Evolutionary conservation across 805 yeast species (phyloP).

Genomic region (Yarrowia porcina): DNA sequence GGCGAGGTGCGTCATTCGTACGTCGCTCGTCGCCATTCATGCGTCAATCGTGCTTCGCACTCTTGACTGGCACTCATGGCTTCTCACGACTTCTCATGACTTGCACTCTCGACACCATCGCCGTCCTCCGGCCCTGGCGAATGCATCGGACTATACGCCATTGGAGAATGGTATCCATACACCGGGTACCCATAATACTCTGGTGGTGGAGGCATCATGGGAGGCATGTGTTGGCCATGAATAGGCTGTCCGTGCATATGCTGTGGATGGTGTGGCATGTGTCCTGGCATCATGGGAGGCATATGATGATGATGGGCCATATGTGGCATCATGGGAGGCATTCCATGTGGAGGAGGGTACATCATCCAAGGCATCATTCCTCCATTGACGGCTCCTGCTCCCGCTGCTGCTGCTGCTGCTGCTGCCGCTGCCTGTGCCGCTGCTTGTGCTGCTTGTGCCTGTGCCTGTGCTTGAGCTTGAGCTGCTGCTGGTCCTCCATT

Average conservation of each 20-base stretch:
- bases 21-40: no score
- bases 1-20: neutral
- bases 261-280: neutral
- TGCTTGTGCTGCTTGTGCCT: no score
- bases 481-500: neutral
- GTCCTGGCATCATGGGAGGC: neutral
- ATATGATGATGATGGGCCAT: slow-evolving; percentile 2
- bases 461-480: no score
- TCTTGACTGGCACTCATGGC: neutral
- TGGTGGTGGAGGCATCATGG: slow-evolving; percentile 18
- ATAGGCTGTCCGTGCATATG: neutral
- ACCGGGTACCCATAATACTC: slow-evolving; percentile 14
- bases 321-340: slow-evolving; percentile 21
- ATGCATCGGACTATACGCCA: slow-evolving; percentile 13
- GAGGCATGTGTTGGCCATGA: neutral
- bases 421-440: neutral
- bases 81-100: slow-evolving; percentile 3
- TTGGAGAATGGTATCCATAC: slow-evolving; percentile 5
- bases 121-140: slow-evolving; percentile 16
- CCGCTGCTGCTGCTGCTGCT: neutral
- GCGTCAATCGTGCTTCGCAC: neutral
- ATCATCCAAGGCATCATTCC: slow-evolving; percentile 16
- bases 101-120: neutral
- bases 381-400: neutral
- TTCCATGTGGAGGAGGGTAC: slow-evolving; percentile 23